Percentiles rank a stretch among this genome's conserved stretches.
Conservation (phyloP, 2,329 filamentous ascomycete genomes). For the Pleomassaria siparia region DNA sequence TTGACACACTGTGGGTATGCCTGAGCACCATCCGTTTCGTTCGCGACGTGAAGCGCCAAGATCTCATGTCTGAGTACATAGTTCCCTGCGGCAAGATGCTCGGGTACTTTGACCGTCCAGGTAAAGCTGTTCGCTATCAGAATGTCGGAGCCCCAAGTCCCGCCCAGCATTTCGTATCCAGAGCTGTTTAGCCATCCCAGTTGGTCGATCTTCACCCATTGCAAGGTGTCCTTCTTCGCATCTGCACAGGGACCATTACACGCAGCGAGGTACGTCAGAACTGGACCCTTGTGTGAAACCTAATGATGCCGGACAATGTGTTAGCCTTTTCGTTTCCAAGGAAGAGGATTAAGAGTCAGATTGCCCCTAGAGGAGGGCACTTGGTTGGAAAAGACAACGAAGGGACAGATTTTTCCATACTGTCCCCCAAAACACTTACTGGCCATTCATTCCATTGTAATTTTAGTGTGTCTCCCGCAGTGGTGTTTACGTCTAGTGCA, state of each 20-base stretch:
- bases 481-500: constrained; percentile 52
- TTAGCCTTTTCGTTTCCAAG: no score
- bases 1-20: constrained; percentile 57
- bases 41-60: constrained; percentile 50
- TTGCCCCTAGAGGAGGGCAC: no score
- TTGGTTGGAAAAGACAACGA: no score
- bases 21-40: constrained; percentile 50
- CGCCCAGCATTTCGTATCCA: constrained; percentile 18
- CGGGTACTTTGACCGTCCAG: constrained; percentile 48
- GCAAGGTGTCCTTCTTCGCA: constrained; percentile 18
- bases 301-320: no score
- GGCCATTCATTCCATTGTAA: constrained; percentile 55
- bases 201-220: constrained; percentile 39
- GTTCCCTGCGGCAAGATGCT: constrained; percentile 43
- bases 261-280: constrained; percentile 35
- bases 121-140: constrained; percentile 49
- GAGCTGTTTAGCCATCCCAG: constrained; percentile 28
- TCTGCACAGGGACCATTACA: constrained; percentile 26
- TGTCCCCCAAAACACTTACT: no score
- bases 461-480: constrained; percentile 57
- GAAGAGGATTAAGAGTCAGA: no score
- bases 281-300: constrained; percentile 36
- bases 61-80: constrained; percentile 59
- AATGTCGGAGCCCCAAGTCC: constrained; percentile 35
- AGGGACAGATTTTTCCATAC: no score